Percentiles rank a stretch among this genome's conserved stretches.
phyloP scores from a whole-genome alignment of 768 basidiomycete species.

The Albatrellus ellisii region DNA sequence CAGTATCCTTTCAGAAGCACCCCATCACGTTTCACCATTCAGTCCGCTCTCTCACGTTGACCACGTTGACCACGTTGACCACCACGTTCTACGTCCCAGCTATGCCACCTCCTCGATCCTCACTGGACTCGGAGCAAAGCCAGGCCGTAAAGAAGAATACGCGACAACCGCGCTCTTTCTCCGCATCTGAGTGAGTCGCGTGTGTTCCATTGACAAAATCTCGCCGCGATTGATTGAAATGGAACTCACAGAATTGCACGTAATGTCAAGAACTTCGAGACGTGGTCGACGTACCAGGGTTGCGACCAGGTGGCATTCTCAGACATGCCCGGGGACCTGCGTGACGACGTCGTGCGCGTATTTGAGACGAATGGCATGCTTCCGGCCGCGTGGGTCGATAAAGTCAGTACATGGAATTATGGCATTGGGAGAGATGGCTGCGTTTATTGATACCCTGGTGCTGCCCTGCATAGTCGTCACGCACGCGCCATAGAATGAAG shows the following conservation, averaged over 20 bases:
- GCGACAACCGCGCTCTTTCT: constrained; percentile 9
- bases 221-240: constrained; percentile 1
- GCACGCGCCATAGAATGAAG: constrained; percentile 17
- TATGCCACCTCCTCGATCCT: too few species aligned
- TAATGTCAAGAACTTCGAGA: constrained; percentile 35
- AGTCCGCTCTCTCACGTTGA: too few species aligned
- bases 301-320: constrained; percentile 35
- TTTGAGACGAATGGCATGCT: constrained; percentile 26
- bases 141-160: constrained; percentile 16
- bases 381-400: constrained; percentile 29
- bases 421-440: background rate
- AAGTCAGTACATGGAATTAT: constrained; percentile 18
- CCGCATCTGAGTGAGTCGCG: background rate
- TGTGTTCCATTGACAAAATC: too few species aligned
- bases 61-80: too few species aligned
- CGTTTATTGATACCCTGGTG: too few species aligned
- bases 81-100: too few species aligned
- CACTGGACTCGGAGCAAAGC: too few species aligned
- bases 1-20: too few species aligned
- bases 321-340: constrained; percentile 30
- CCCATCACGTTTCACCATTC: too few species aligned
- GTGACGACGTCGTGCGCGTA: constrained; percentile 23
- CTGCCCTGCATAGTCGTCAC: constrained; percentile 14
- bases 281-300: constrained; percentile 34
- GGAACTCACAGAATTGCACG: constrained; percentile 29